Conservation (phyloP, 2,329 filamentous ascomycete species). For the Xylariaceae sp. region DNA sequence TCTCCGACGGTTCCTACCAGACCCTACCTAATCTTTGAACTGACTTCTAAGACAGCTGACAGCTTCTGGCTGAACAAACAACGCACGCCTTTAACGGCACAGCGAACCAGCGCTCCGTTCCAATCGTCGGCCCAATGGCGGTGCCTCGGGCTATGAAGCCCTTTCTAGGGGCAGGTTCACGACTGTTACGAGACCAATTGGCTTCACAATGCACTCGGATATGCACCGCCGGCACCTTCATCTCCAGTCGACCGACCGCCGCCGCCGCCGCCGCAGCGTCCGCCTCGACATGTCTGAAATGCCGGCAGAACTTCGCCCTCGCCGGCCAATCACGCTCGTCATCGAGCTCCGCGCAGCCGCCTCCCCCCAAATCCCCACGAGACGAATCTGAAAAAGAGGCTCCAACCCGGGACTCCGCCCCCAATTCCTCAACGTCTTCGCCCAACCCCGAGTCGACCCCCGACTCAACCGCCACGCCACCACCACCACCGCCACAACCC, state of each 20-base stretch:
- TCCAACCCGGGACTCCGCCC: conserved; percentile 2
- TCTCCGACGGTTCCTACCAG: neutral
- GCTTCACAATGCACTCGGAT: conserved; percentile 20
- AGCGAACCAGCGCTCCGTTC: conserved; percentile 4
- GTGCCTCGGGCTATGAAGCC: conserved; percentile 32
- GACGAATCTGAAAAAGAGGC: neutral
- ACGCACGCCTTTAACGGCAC: neutral
- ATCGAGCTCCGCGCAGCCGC: conserved; percentile 34
- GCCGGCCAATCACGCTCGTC: conserved; percentile 36
- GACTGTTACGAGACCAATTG: conserved; percentile 34
- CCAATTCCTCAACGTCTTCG: conserved; percentile 1
- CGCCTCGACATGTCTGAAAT: conserved; percentile 35
- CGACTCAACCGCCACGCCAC: conserved; percentile 8
- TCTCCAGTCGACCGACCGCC: conserved; percentile 19
- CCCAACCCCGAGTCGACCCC: conserved; percentile 8
- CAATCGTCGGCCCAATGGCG: conserved; percentile 27
- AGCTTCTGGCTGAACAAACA: neutral
- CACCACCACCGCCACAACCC: conserved; percentile 7
- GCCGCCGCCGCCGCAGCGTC: conserved; percentile 1
- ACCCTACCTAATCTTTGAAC: neutral
- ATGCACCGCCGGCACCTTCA: conserved; percentile 19
- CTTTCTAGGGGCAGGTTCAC: conserved; percentile 32
- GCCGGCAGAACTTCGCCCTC: conserved; percentile 25
- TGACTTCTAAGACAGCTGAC: too few species aligned
- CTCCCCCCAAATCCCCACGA: conserved; percentile 7